These are phyloP conservation scores for Trametes cinnabarina DNA, from an alignment of 768 basidiomycete species.

Conservation along the genomic window DNA sequence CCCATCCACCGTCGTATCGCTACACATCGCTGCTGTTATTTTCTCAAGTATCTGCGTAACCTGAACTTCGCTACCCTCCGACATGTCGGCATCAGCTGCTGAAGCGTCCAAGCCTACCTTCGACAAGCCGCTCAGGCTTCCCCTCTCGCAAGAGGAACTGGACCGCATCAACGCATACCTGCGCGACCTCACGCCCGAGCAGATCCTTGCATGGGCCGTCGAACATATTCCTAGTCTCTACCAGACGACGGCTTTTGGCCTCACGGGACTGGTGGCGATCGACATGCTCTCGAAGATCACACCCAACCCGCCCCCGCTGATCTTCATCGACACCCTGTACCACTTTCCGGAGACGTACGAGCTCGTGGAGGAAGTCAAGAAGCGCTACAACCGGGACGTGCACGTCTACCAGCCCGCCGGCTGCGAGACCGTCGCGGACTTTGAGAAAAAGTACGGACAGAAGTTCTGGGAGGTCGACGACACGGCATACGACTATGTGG, in stretches of 20 bases:
- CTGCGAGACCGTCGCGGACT: constrained; percentile 65
- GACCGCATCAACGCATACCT: constrained; percentile 73
- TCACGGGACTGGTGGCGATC: constrained; percentile 90
- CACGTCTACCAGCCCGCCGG: constrained; percentile 78
- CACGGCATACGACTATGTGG: constrained; percentile 81
- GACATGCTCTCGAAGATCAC: constrained; percentile 93
- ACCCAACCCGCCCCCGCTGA: constrained; percentile 67
- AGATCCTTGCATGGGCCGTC: constrained; percentile 85
- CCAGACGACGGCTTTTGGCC: constrained; percentile 96
- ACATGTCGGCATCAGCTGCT: constrained; percentile 2
- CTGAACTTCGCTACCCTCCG: not conserved
- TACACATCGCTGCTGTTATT: not conserved
- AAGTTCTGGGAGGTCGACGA: constrained; percentile 88
- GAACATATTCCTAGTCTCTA: constrained; percentile 74
- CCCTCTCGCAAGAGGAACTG: constrained; percentile 58
- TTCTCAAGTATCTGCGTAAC: not conserved
- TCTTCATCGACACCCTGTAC: constrained; percentile 96
- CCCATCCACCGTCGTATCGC: not conserved
- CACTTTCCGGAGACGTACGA: constrained; percentile 94
- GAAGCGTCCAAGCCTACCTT: constrained; percentile 28
- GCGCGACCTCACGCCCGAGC: constrained; percentile 66
- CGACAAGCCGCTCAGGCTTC: constrained; percentile 50
- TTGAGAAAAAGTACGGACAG: constrained; percentile 77
- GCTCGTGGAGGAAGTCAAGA: constrained; percentile 79
- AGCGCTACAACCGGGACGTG: constrained; percentile 68